Percentiles rank a stretch among this genome's conserved stretches.
These are phyloP conservation scores for Colletotrichum eleusines DNA, from an alignment of 2,329 filamentous ascomycete species.

Conservation along the genomic window DNA sequence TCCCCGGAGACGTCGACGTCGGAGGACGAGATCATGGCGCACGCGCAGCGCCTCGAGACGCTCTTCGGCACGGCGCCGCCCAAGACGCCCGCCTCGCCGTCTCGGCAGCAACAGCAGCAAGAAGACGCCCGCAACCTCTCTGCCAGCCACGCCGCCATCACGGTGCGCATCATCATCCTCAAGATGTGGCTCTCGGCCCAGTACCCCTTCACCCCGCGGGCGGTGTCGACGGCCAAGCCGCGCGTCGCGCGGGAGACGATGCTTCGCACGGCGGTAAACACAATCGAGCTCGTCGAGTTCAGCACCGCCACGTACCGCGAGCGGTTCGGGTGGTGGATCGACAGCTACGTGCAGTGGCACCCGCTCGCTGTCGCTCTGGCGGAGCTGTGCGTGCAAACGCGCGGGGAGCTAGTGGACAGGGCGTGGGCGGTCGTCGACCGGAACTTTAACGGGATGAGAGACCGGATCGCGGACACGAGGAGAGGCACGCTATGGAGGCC, in stretches of 20 bases:
- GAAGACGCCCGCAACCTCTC: slow-evolving; percentile 46
- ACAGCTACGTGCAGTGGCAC: slow-evolving; percentile 67
- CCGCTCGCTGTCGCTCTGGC: slow-evolving; percentile 65
- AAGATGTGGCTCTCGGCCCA: slow-evolving; percentile 61
- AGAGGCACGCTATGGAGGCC: slow-evolving; percentile 66
- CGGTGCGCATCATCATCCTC: slow-evolving; percentile 57
- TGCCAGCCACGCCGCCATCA: slow-evolving; percentile 54
- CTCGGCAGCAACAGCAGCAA: neutral
- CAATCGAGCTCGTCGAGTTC: slow-evolving; percentile 57
- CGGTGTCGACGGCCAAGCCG: slow-evolving; percentile 44
- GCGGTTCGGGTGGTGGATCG: slow-evolving; percentile 62
- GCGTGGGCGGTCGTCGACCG: slow-evolving; percentile 64
- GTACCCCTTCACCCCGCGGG: slow-evolving; percentile 56
- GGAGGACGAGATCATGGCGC: slow-evolving; percentile 56
- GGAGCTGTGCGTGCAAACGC: slow-evolving; percentile 62
- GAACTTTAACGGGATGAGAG: slow-evolving; percentile 57
- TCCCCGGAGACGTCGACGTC: slow-evolving; percentile 42
- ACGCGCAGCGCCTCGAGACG: slow-evolving; percentile 55
- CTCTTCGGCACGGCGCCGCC: slow-evolving; percentile 54
- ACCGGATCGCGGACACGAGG: slow-evolving; percentile 62
- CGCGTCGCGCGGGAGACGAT: slow-evolving; percentile 56
- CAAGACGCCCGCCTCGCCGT: slow-evolving; percentile 31
- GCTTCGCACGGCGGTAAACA: slow-evolving; percentile 60
- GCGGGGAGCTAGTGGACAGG: slow-evolving; percentile 58
- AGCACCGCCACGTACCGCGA: slow-evolving; percentile 51